A percentile compares a stretch with the other conserved stretches of the same genome.
phyloP scores from a whole-genome alignment of 1,284 basidiomycete genomes.

The Rhodotorula glutinis region DNA sequence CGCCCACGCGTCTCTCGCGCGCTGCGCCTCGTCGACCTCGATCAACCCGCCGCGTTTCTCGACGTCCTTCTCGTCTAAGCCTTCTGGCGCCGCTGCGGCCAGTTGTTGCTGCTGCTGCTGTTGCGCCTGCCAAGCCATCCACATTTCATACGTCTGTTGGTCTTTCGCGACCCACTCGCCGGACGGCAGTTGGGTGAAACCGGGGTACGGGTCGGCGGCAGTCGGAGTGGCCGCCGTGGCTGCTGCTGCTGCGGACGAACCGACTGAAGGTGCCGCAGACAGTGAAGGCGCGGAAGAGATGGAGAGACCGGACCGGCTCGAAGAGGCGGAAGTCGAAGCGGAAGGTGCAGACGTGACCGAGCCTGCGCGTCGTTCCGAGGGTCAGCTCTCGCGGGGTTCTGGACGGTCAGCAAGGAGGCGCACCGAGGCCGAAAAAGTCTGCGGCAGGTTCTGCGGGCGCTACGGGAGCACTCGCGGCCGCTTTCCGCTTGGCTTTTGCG shows the following conservation, averaged over 20 bases:
- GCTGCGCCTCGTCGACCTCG: constrained; percentile 29
- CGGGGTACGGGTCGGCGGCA: constrained; percentile 41
- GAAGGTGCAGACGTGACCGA: constrained; percentile 22
- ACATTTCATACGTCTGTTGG: constrained; percentile 33
- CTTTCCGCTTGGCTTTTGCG: constrained; percentile 31
- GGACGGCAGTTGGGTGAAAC: constrained; percentile 41
- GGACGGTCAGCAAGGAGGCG: background rate
- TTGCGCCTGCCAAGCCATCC: constrained; percentile 18
- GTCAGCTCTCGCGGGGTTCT: background rate
- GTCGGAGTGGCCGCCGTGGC: constrained; percentile 20
- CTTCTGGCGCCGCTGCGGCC: constrained; percentile 9
- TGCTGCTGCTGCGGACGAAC: constrained; percentile 6
- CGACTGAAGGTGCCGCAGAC: constrained; percentile 12
- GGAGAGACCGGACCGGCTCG: background rate
- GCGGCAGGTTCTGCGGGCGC: constrained; percentile 3
- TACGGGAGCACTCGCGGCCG: background rate
- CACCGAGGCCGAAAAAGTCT: constrained; percentile 40
- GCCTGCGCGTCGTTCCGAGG: background rate
- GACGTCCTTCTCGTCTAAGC: constrained; percentile 26
- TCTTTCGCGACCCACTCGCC: constrained; percentile 42
- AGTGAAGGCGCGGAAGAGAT: constrained; percentile 17
- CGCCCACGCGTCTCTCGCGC: constrained; percentile 29
- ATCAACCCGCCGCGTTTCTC: constrained; percentile 17
- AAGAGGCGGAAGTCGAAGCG: background rate
- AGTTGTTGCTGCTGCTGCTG: constrained; percentile 15